Base-by-base conservation (phyloP, 148 eudicot genomes). In the Chenopodium quinoa region DNA sequence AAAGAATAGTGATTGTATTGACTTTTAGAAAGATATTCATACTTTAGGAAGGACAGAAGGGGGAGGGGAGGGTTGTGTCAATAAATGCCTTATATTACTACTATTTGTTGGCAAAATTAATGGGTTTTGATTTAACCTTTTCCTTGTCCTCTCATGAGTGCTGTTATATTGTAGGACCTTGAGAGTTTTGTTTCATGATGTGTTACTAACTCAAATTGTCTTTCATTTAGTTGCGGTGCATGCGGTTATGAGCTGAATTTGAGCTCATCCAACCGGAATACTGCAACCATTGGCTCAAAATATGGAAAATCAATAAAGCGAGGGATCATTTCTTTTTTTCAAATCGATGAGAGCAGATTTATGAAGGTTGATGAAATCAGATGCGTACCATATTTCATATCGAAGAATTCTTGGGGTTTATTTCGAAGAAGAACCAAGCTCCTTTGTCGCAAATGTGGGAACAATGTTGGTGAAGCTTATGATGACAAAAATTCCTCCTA, bases 241-340 rank as follows among this genome's bases (percentile, higher is more conserved):
- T 93, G 97, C 85, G 94, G 92, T 63, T 93, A 89, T 81, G 89
- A 87, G 78, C 88, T 93, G 58, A 89, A 92, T 77, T 79, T 93
- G 82, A 86, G 88, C 85, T 93, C 95, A 20, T 92, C 94, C 7
- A 88, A 83, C 73, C 87, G 94, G 37, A 83, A 85, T 68, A 91
- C 97, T 44, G 86, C 92, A 56, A 90, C 88, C 50, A 90, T 91
- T 13, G 92, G 91, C 60, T 90, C 93, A 70, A 85, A 90, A 74
- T 93, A 93, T 73, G 89, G 86, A 50, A 92, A 88, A 84, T 88
- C 94, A 54, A 84, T 92, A 20, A 87, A 83, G 81, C 88, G 90
- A 80, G 97, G 94, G 58, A 85, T 83, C 69, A 89, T 92, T 60
- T 90, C 95, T 11, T 93, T 93, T 81, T 71, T 85, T 63, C 87